phyloP scores from a whole-genome alignment of 23 red algal genomes.

The Chondrus crispus region DNA sequence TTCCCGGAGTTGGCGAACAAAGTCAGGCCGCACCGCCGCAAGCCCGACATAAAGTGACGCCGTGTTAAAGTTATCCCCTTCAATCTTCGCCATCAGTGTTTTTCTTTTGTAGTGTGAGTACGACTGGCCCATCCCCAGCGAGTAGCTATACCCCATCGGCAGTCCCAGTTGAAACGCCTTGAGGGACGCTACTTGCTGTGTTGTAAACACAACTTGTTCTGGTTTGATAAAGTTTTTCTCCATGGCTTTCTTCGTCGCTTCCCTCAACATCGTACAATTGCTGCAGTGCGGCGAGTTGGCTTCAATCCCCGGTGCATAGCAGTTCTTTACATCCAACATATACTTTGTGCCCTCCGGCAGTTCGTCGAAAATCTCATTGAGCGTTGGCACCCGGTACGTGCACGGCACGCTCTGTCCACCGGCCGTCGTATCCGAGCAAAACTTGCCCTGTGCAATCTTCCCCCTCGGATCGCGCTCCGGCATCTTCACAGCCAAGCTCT shows the following conservation, averaged over 20 bases:
- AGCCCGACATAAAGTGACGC: constrained; percentile 39
- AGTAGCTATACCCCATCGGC: not conserved
- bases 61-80: not conserved
- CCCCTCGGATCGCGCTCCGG: constrained; percentile 35
- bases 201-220: constrained; percentile 33
- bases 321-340: constrained; percentile 55
- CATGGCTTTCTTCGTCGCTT: constrained; percentile 22
- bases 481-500: constrained; percentile 31
- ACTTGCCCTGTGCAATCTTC: constrained; percentile 46
- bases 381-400: constrained; percentile 52
- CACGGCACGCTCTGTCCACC: constrained; percentile 15
- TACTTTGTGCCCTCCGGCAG: constrained; percentile 28
- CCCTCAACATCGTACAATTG: constrained; percentile 31
- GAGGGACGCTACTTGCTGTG: not conserved
- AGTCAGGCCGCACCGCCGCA: constrained; percentile 41
- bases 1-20: constrained; percentile 17
- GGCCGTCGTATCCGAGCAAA: not conserved
- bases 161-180: constrained; percentile 31
- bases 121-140: constrained; percentile 6
- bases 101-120: constrained; percentile 42
- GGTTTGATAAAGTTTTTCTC: not conserved
- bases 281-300: not conserved
- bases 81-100: constrained; percentile 15
- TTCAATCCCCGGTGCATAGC: not conserved
- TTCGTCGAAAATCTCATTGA: constrained; percentile 42